phyloP scores from a whole-genome alignment of 805 yeast genomes.

The Zygotorulaspora chibaensis region DNA sequence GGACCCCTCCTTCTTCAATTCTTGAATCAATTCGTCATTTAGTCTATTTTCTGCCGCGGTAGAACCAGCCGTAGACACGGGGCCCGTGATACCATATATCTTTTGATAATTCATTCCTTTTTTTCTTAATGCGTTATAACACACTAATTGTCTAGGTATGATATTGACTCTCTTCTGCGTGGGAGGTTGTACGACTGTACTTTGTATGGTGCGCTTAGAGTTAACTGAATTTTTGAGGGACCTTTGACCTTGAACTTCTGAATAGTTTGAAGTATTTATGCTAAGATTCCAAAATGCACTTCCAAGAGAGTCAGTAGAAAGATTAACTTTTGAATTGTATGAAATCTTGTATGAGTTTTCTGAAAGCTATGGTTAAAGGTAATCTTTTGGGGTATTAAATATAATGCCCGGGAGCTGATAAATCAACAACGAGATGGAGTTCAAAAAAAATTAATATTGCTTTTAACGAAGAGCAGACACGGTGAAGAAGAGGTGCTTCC shows the following conservation, averaged over 20 bases:
- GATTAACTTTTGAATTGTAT: background rate
- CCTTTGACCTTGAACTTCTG: background rate
- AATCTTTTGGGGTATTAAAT: too few relatives aligned
- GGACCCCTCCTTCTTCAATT: conserved; percentile 76
- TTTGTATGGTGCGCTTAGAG: background rate
- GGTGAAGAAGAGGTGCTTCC: too few relatives aligned
- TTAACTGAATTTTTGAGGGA: background rate
- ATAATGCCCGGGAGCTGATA: too few relatives aligned
- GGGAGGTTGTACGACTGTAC: background rate
- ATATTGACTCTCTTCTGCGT: too few relatives aligned
- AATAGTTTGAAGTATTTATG: conserved; percentile 1
- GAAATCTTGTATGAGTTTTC: conserved; percentile 5
- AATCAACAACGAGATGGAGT: too few relatives aligned
- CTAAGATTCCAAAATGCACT: conserved; percentile 8
- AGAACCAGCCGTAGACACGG: conserved; percentile 82
- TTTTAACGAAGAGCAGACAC: too few relatives aligned
- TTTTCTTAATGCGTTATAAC: background rate
- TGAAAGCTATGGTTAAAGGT: background rate
- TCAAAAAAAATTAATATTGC: too few relatives aligned
- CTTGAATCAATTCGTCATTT: conserved; percentile 73
- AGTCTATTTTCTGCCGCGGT: conserved; percentile 71
- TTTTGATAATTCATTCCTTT: conserved; percentile 31
- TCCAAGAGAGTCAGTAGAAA: conserved; percentile 6
- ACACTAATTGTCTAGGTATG: background rate
- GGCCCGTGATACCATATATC: conserved; percentile 41